A percentile compares a stretch with the other conserved stretches of the same genome.
Evolutionary conservation across 345 rosid species (phyloP).

Genomic region (Boechera retrofracta): DNA sequence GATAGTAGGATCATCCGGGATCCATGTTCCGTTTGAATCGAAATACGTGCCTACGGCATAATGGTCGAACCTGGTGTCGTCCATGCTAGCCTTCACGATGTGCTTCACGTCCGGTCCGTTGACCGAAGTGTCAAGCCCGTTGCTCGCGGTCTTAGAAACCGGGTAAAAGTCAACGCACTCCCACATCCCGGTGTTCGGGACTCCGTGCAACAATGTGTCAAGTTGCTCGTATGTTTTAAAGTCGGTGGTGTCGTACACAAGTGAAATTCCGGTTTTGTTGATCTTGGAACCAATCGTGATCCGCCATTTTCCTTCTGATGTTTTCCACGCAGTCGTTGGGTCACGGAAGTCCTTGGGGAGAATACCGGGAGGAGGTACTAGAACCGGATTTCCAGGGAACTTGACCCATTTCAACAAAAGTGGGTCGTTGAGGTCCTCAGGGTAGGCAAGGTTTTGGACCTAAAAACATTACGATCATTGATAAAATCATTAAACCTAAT

Average conservation of each 20-base stretch:
- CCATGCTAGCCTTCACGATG: constrained; percentile 90
- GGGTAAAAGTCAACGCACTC: constrained; percentile 97
- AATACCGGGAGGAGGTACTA: constrained; percentile 72
- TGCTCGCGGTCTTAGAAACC: constrained; percentile 55
- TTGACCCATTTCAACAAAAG: constrained; percentile 85
- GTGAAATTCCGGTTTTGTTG: constrained; percentile 64
- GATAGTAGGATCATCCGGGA: constrained; percentile 71
- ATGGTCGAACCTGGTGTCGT: constrained; percentile 69
- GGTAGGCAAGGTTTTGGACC: constrained; percentile 81
- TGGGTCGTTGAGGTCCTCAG: constrained; percentile 81
- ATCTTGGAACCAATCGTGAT: constrained; percentile 69
- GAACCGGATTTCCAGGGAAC: constrained; percentile 74
- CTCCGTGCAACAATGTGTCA: constrained; percentile 64
- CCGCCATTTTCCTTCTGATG: constrained; percentile 72
- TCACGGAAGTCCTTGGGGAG: constrained; percentile 71
- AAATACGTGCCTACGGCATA: constrained; percentile 85
- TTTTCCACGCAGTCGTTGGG: constrained; percentile 85
- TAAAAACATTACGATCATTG: constrained; percentile 15
- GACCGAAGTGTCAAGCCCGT: constrained; percentile 73
- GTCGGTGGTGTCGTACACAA: constrained; percentile 70
- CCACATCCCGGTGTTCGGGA: constrained; percentile 97
- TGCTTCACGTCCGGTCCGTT: constrained; percentile 74
- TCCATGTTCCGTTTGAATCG: constrained; percentile 65
- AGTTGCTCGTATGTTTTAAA: constrained; percentile 54
- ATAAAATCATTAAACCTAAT: constrained; percentile 24